Conservation (phyloP, 805 yeast genomes). For the Pichia thaimueangensis region DNA sequence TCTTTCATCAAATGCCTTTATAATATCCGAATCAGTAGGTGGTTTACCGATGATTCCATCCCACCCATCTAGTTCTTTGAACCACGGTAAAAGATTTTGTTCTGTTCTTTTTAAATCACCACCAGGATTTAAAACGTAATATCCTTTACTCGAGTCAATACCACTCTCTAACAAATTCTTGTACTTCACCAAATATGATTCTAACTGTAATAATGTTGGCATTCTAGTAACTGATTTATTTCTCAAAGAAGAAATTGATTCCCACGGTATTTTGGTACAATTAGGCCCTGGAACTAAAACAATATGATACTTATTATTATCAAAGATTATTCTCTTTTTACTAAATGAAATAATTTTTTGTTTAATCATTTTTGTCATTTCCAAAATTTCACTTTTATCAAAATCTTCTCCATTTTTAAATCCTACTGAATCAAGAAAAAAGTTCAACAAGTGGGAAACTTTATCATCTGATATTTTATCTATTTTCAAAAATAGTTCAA, state of each 20-base stretch:
- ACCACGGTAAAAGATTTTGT: conserved; percentile 40
- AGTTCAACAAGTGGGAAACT: conserved; percentile 59
- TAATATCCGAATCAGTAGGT: conserved; percentile 54
- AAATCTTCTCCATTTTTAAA: conserved; percentile 38
- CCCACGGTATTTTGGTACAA: conserved; percentile 86
- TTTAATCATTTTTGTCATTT: conserved; percentile 17
- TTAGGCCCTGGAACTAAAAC: conserved; percentile 63
- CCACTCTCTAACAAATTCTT: conserved; percentile 15
- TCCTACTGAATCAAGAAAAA: conserved; percentile 51
- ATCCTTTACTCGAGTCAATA: conserved; percentile 32
- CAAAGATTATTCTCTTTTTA: conserved; percentile 21
- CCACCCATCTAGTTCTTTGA: conserved; percentile 40
- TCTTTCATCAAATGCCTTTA: conserved; percentile 34
- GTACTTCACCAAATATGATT: conserved; percentile 29
- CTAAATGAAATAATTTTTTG: neutral
- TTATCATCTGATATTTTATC: conserved; percentile 1
- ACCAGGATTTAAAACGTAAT: conserved; percentile 74
- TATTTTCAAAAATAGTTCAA: conserved; percentile 12
- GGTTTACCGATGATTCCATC: conserved; percentile 44
- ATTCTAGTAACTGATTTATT: conserved; percentile 60
- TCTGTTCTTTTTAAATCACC: conserved; percentile 71
- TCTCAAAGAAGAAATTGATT: conserved; percentile 55
- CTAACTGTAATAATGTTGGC: conserved; percentile 54
- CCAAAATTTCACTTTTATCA: neutral
- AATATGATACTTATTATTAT: conserved; percentile 39